Percentiles rank a stretch among this genome's conserved stretches.
Evolutionary conservation across 306 rosid species (phyloP).

Genomic region (Citrullus colocynthis): DNA sequence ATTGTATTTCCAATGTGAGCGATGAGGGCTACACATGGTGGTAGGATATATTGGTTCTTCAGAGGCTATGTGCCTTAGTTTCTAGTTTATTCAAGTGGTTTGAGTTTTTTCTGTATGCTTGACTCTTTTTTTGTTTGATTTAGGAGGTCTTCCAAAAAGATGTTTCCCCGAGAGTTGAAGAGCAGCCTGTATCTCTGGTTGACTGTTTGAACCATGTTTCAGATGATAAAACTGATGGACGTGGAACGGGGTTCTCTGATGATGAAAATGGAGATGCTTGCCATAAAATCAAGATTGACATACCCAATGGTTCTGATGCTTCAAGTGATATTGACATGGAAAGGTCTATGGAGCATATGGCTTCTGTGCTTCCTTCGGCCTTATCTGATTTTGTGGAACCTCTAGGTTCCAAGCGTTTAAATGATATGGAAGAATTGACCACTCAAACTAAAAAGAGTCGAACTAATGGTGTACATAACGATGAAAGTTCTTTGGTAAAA

Average conservation of each 20-base stretch:
- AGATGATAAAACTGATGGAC: constrained; percentile 24
- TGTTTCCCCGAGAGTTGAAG: constrained; percentile 17
- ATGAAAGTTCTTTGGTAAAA: constrained; percentile 21
- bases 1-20: neutral
- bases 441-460: constrained; percentile 43
- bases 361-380: constrained; percentile 20
- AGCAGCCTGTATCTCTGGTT: constrained; percentile 16
- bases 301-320: constrained; percentile 27
- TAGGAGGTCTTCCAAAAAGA: constrained; percentile 32
- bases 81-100: no score
- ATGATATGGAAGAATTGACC: constrained; percentile 30
- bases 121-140: constrained; percentile 5
- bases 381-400: constrained; percentile 25
- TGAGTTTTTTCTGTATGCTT: no score
- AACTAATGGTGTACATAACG: constrained; percentile 19
- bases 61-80: neutral
- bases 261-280: constrained; percentile 21
- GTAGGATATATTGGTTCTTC: neutral
- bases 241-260: constrained; percentile 13
- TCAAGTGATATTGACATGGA: constrained; percentile 26
- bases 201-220: constrained; percentile 23
- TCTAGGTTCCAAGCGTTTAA: constrained; percentile 53
- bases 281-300: constrained; percentile 15
- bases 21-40: neutral
- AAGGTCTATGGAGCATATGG: constrained; percentile 12